Evolutionary conservation across 148 eudicot species (phyloP).

Genomic region (Diospyros lotus): DNA sequence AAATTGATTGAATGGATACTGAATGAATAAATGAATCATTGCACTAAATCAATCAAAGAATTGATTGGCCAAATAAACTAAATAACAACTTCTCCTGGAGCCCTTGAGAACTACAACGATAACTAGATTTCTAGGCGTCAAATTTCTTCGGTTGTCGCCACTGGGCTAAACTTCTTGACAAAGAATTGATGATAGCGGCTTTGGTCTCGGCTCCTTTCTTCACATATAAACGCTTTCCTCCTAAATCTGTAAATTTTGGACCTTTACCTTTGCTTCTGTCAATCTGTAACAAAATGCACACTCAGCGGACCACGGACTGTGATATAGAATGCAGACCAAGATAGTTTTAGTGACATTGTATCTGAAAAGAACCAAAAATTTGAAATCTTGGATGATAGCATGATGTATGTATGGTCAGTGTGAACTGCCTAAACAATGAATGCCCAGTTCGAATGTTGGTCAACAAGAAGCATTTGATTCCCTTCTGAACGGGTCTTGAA

Average conservation of each 20-base stretch:
- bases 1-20: constrained; percentile 28
- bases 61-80: constrained; percentile 15
- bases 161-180: constrained; percentile 62
- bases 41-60: constrained; percentile 29
- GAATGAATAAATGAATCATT: constrained; percentile 24
- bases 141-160: constrained; percentile 92
- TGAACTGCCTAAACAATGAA: too few species aligned
- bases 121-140: constrained; percentile 42
- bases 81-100: neutral
- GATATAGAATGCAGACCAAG: neutral
- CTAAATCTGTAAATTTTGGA: constrained; percentile 81
- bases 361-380: neutral
- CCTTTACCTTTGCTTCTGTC: constrained; percentile 84
- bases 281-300: constrained; percentile 46
- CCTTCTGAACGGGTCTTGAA: too few species aligned
- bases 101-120: neutral
- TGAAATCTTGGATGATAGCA: too few species aligned
- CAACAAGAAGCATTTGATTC: too few species aligned
- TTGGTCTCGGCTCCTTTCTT: constrained; percentile 55
- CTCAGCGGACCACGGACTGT: neutral
- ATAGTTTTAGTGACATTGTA: neutral
- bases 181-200: constrained; percentile 49
- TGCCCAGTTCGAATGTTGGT: too few species aligned
- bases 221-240: constrained; percentile 79
- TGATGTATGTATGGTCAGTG: too few species aligned